phyloP scores from a whole-genome alignment of 2,329 filamentous ascomycete genomes.

The Dothidotthia symphoricarpi region DNA sequence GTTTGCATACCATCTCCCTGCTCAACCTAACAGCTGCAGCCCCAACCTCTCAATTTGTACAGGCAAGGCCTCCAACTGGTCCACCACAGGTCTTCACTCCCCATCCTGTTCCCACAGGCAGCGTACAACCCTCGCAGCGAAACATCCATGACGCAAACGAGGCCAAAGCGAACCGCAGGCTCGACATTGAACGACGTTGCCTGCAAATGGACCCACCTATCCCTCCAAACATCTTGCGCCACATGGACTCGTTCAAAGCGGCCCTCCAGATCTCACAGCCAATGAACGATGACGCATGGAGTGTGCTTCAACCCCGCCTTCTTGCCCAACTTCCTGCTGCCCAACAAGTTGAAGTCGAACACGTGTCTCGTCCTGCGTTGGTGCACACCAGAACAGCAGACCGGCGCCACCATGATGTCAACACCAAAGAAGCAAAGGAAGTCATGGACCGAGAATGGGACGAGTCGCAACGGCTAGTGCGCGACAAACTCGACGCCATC shows the following conservation, averaged over 20 bases:
- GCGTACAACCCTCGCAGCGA: constrained; percentile 39
- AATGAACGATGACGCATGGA: constrained; percentile 69
- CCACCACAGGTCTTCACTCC: constrained; percentile 37
- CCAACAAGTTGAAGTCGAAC: constrained; percentile 55
- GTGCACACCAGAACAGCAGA: constrained; percentile 50
- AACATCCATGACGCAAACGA: constrained; percentile 63
- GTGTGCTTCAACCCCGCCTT: constrained; percentile 64
- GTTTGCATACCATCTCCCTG: constrained; percentile 19
- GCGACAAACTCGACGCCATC: constrained; percentile 62
- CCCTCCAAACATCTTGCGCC: constrained; percentile 59
- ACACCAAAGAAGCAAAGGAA: constrained; percentile 55
- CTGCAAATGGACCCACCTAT: constrained; percentile 66
- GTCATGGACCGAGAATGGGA: constrained; percentile 69
- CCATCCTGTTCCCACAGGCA: constrained; percentile 22
- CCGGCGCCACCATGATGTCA: constrained; percentile 49
- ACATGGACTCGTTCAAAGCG: constrained; percentile 72
- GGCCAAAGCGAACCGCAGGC: constrained; percentile 62
- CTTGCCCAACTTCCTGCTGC: constrained; percentile 64
- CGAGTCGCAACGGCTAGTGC: constrained; percentile 65
- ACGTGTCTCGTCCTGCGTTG: constrained; percentile 49
- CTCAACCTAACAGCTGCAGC: constrained; percentile 35
- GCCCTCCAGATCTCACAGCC: constrained; percentile 68
- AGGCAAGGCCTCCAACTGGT: constrained; percentile 34
- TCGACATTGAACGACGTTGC: constrained; percentile 71
- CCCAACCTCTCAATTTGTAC: constrained; percentile 26